phyloP scores from a whole-genome alignment of 805 yeast genomes.

The Kluyveromyces dobzhanskii region DNA sequence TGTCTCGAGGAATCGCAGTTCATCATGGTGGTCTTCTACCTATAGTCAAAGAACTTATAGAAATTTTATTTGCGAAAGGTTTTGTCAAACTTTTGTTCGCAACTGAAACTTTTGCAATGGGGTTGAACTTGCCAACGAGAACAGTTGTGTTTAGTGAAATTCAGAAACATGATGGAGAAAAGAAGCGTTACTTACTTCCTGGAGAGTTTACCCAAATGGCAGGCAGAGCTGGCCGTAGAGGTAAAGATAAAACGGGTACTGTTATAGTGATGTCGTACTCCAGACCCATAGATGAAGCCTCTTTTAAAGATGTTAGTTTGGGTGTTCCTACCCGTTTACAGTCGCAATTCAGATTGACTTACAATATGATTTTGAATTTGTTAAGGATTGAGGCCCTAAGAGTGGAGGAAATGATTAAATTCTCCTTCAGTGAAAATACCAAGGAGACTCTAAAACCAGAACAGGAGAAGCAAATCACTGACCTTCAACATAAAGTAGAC shows the following conservation, averaged over 20 bases:
- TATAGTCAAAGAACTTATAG: slow-evolving; percentile 87
- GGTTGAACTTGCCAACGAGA: slow-evolving; percentile 90
- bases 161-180: slow-evolving; percentile 85
- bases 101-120: slow-evolving; percentile 98
- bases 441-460: slow-evolving; percentile 82
- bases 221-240: slow-evolving; percentile 98
- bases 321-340: slow-evolving; percentile 87
- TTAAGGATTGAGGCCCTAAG: slow-evolving; percentile 87
- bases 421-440: slow-evolving; percentile 87
- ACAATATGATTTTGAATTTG: slow-evolving; percentile 88
- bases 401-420: slow-evolving; percentile 98
- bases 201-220: slow-evolving; percentile 99
- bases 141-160: slow-evolving; percentile 86
- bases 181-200: slow-evolving; percentile 73
- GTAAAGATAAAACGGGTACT: slow-evolving; percentile 87
- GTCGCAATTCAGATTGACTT: slow-evolving; percentile 90
- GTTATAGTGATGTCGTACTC: slow-evolving; percentile 85
- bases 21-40: slow-evolving; percentile 94
- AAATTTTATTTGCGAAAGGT: slow-evolving; percentile 80
- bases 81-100: slow-evolving; percentile 89
- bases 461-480: slow-evolving; percentile 58
- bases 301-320: slow-evolving; percentile 71
- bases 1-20: slow-evolving; percentile 88
- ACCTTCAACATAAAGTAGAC: slow-evolving; percentile 40
- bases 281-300: slow-evolving; percentile 46